Evolutionary conservation across 1,284 basidiomycete species (phyloP).

Genomic region (Ustilago xerochloae): DNA sequence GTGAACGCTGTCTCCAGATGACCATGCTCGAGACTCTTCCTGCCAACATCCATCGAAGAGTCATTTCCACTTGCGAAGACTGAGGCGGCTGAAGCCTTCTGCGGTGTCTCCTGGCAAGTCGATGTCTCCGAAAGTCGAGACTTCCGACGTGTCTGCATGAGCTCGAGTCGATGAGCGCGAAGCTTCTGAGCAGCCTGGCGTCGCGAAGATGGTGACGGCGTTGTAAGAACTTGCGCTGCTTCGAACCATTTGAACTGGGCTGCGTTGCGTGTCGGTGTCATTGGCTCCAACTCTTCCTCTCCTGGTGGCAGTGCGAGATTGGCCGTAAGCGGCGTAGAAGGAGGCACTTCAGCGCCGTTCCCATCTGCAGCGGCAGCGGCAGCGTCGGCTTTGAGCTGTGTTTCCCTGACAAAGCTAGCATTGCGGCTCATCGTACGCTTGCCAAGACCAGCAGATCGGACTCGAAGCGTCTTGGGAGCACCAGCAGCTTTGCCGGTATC

Average conservation of each 20-base stretch:
- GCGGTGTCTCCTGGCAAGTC: slow-evolving; percentile 39
- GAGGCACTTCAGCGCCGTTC: slow-evolving; percentile 11
- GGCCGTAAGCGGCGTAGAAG: slow-evolving; percentile 33
- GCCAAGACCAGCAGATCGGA: slow-evolving; percentile 41
- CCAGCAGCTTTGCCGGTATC: slow-evolving; percentile 40
- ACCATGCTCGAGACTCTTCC: slow-evolving; percentile 14
- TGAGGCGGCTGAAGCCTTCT: slow-evolving; percentile 18
- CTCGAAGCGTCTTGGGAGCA: slow-evolving; percentile 37
- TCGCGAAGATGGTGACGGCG: slow-evolving; percentile 55
- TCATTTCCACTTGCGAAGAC: slow-evolving; percentile 2
- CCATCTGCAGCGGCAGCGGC: not conserved
- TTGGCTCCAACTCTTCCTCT: slow-evolving; percentile 41
- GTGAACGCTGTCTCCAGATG: slow-evolving; percentile 73
- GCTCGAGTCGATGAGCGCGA: slow-evolving; percentile 44
- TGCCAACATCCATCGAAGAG: slow-evolving; percentile 17
- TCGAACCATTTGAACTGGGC: slow-evolving; percentile 65
- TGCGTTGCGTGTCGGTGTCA: slow-evolving; percentile 63
- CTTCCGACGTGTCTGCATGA: slow-evolving; percentile 39
- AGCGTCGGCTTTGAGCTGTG: slow-evolving; percentile 1
- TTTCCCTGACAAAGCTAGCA: slow-evolving; percentile 28
- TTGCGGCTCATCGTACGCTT: slow-evolving; percentile 45
- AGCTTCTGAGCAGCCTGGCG: slow-evolving; percentile 37
- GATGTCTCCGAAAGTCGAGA: slow-evolving; percentile 40
- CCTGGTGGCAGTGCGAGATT: slow-evolving; percentile 7
- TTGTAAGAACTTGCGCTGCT: slow-evolving; percentile 58